Base-by-base conservation (phyloP, 2,329 filamentous ascomycete genomes). In the Botrytis deweyae region DNA sequence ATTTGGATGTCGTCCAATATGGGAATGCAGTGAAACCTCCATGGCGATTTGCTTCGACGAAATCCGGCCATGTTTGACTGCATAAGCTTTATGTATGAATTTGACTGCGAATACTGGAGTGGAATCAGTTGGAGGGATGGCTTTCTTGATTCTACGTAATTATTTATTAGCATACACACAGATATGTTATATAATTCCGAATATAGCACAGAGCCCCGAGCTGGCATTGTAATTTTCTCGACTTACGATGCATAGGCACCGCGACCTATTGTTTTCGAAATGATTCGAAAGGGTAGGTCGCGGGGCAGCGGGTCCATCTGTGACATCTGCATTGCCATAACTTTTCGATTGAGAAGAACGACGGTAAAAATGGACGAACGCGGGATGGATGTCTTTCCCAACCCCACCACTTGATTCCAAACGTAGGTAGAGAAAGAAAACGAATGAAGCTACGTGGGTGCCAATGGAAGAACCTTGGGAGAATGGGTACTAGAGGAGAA, bases 61-160 rank as follows among this genome's bases (percentile, higher is more conserved):
- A 78, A 99, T 91, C 75, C 93, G 92, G 81, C 96, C 96, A 87
- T 95, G 90, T 79, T 92, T 92, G 79, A 93, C 89, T 74, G 96
- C 97, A 83, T 98, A 97, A 77, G 93, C 92, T 85, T 99, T 99
- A 85, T 99, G 95, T 82, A 99, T 98, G 84, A 99, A 93, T 83
- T 99, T 99, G 83, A 99, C 94, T 22, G 97, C 96, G 82, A 99
- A 98, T 74, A 99, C 86, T 44, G 95, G 95, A 40, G 85, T 88
- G 40, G 88, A 84, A 1, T 87, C 83, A 77, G 92, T 87, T 38
- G 91, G 85, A 12, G 95, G 95, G 65, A 92, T 89, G 44, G 95
- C 96, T 85, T 98, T 98, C 82, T 97, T 97, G 95, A 82, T 73
- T 73, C 81, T 81, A 69, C 0, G 55, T 52, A 33, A 18, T 33